Conservation (phyloP, 352 stramenopile genomes). For the Pythium pyrilobum region DNA sequence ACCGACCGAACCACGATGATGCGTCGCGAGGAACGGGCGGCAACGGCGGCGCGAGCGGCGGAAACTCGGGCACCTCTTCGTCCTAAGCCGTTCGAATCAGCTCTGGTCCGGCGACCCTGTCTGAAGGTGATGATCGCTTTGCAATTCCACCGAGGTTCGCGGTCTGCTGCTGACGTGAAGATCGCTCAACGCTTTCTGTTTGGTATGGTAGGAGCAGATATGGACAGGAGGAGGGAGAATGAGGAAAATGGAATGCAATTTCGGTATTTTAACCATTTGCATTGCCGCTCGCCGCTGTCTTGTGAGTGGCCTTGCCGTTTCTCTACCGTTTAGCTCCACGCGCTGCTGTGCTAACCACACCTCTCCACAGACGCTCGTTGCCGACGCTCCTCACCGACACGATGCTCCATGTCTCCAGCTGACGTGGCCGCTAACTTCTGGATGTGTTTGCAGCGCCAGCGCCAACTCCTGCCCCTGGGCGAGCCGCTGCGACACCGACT, state of each 20-base stretch:
- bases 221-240: slow-evolving; percentile 1
- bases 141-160: not conserved
- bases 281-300: not conserved
- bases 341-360: too few species aligned
- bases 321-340: not conserved
- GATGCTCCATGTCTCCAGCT: not conserved
- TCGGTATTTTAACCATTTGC: slow-evolving; percentile 11
- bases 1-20: slow-evolving; percentile 33
- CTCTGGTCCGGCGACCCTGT: not conserved
- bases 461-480: not conserved
- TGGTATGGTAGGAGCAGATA: slow-evolving; percentile 19
- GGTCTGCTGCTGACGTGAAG: slow-evolving; percentile 2
- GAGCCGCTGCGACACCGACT: slow-evolving; percentile 3
- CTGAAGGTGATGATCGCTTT: slow-evolving; percentile 14
- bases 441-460: slow-evolving; percentile 4
- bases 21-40: slow-evolving; percentile 16
- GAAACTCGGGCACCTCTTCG: slow-evolving; percentile 42
- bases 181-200: slow-evolving; percentile 21
- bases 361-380: too few species aligned
- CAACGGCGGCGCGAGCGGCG: slow-evolving; percentile 22
- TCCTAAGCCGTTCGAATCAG: slow-evolving; percentile 10
- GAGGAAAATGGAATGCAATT: slow-evolving; percentile 18
- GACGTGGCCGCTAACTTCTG: not conserved
- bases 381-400: too few species aligned
- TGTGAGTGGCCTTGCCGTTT: not conserved